A percentile compares a stretch with the other conserved stretches of the same genome.
Evolutionary conservation across 2,329 filamentous ascomycete species (phyloP).

Genomic region (Fusarium sacchari): DNA sequence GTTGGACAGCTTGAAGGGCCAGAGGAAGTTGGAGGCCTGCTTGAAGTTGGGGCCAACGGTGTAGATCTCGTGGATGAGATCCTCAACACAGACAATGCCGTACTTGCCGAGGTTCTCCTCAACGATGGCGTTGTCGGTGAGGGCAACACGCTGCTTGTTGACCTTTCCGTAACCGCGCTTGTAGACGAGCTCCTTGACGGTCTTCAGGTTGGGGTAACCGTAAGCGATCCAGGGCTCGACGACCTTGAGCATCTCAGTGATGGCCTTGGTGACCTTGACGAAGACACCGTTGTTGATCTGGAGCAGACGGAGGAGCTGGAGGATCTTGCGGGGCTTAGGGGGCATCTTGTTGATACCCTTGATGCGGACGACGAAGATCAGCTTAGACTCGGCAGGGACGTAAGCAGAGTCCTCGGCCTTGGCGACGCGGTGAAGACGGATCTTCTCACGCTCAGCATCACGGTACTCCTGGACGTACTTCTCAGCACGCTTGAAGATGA

Average conservation of each 20-base stretch:
- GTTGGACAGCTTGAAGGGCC: constrained; percentile 99
- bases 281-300: constrained; percentile 99
- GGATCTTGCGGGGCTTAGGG: constrained; percentile 99
- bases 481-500: constrained; percentile 99
- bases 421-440: constrained; percentile 88
- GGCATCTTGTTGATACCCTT: constrained; percentile 99
- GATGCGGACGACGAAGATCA: constrained; percentile 98
- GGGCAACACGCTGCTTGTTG: constrained; percentile 95
- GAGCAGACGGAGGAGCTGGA: constrained; percentile 98
- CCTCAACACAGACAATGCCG: constrained; percentile 99
- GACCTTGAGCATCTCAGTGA: constrained; percentile 95
- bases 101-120: constrained; percentile 97
- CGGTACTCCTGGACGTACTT: constrained; percentile 99
- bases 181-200: constrained; percentile 98
- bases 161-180: constrained; percentile 99
- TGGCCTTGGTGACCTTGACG: constrained; percentile 97
- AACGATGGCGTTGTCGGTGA: constrained; percentile 98
- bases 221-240: constrained; percentile 99
- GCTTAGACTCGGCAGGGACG: constrained; percentile 92
- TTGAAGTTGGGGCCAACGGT: constrained; percentile 99
- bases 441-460: constrained; percentile 97
- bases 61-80: constrained; percentile 99
- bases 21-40: constrained; percentile 98
- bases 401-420: constrained; percentile 95
- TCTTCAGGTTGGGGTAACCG: constrained; percentile 99